phyloP scores from a whole-genome alignment of 1,139 yeast genomes.

The Yamadazyma triangularis region DNA sequence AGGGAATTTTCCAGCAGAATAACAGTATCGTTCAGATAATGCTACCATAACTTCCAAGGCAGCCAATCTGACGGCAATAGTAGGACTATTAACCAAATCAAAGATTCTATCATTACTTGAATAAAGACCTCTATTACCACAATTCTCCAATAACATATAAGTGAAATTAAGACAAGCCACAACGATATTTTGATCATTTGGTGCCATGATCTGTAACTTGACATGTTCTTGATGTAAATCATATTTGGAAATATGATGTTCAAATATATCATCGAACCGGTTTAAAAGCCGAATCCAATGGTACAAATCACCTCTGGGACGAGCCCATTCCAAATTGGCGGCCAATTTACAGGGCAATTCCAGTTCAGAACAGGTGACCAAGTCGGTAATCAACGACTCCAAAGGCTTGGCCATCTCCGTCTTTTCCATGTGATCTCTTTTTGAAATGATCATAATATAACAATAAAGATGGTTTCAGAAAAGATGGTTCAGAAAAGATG shows the following conservation, averaged over 20 bases:
- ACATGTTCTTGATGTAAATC: constrained; percentile 46
- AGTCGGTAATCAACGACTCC: constrained; percentile 30
- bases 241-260: constrained; percentile 49
- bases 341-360: constrained; percentile 29
- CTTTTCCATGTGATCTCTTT: constrained; percentile 27
- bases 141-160: constrained; percentile 60
- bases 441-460: constrained; percentile 30
- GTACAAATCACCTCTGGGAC: constrained; percentile 68
- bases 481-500: not conserved
- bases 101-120: constrained; percentile 62
- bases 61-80: constrained; percentile 54
- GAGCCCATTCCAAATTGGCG: constrained; percentile 47
- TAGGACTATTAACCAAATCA: constrained; percentile 55
- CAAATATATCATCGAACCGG: constrained; percentile 66
- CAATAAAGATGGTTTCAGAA: too few species aligned
- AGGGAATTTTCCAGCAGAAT: constrained; percentile 36
- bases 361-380: constrained; percentile 25
- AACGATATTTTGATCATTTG: constrained; percentile 43
- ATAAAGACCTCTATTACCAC: constrained; percentile 65
- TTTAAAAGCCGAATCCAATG: constrained; percentile 79
- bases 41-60: constrained; percentile 63
- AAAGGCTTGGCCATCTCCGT: constrained; percentile 34
- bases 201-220: constrained; percentile 40
- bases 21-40: constrained; percentile 54
- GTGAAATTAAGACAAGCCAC: constrained; percentile 59